Conservation (phyloP, 2,329 filamentous ascomycete species). For the Fusarium odoratissimum region DNA sequence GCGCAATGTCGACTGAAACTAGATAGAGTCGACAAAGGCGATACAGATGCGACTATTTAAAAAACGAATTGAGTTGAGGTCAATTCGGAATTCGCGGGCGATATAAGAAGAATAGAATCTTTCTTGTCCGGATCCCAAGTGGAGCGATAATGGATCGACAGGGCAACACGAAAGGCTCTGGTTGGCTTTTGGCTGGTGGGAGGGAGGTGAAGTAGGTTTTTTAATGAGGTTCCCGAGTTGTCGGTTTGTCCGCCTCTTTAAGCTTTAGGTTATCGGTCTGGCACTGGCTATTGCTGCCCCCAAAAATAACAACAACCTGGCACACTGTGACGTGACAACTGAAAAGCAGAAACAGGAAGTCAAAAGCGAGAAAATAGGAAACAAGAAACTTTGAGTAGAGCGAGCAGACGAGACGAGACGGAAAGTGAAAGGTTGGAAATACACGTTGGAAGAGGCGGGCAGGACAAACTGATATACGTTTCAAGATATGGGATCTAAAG, state of each 20-base stretch:
- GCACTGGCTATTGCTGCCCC: conserved; percentile 4
- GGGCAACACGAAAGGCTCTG: conserved; percentile 29
- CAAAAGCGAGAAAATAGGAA: conserved; percentile 13
- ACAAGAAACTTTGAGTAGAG: neutral
- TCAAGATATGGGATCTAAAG: conserved; percentile 19
- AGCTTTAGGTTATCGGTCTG: conserved; percentile 20
- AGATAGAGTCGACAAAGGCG: conserved; percentile 18
- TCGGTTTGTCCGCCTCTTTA: conserved; percentile 19
- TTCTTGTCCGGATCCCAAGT: conserved; percentile 20
- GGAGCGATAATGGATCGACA: conserved; percentile 40
- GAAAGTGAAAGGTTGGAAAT: conserved; percentile 1
- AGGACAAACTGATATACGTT: conserved; percentile 21
- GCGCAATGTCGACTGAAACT: conserved; percentile 8
- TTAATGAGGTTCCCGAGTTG: conserved; percentile 1
- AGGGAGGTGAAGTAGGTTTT: conserved; percentile 22
- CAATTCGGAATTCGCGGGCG: conserved; percentile 10
- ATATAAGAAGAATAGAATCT: conserved; percentile 15
- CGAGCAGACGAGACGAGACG: neutral
- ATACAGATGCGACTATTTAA: neutral
- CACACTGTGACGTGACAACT: conserved; percentile 25
- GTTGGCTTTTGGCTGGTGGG: conserved; percentile 10
- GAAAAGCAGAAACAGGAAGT: conserved; percentile 4
- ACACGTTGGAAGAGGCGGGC: conserved; percentile 6
- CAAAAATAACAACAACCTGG: conserved; percentile 12
- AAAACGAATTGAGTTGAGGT: conserved; percentile 25